Evolutionary conservation across 176 grass and related monocot genomes (phyloP), one percentile per base, ranked within the genome.

Genomic region (Rhynchospora pubera): DNA sequence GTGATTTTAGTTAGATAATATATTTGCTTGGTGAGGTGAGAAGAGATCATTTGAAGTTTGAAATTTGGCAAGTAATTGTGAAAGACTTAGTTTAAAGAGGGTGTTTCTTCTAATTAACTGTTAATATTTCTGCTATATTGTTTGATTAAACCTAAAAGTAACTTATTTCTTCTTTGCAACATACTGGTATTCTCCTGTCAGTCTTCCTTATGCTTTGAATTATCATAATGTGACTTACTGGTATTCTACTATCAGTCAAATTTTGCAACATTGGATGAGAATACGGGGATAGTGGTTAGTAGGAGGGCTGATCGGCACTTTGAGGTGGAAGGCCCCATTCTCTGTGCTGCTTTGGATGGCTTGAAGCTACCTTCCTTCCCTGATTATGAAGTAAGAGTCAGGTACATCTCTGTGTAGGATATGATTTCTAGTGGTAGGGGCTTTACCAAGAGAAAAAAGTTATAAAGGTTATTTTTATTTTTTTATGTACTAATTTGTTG

Each of bases 321-420:
- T 84, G 96, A 99, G 84, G 96, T 95, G 91, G 96, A 99, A 82
- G 96, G 96, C 1, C 89, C 92, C 1, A 87, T 95, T 30, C 89
- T 95, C 19, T 99, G 89, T 46, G 86, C 90, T 15, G 89, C 91
- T 3, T 87, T 98, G 60, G 92, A 98, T 87, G 85, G 90, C 65
- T 87, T 98, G 90, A 99, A 89, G 79, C 90, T 95, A 57, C 84
- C 91, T 5, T 95, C 84, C 0, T 98, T 91, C 84, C 90, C 89
- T 14, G 91, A 88, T 50, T 95, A 95, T 61, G 87, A 95, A 95
- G 90, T 95, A 83, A 93, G 96, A 93, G 89, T 99, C 85, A 99
- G 91, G 96, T 99, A 83, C 58, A 18, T 22, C 21, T 88, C 21
- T 48, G 68, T 39, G 3, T 39, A 43, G 15, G 5, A 65, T 57